Evolutionary conservation across 371 early-diverging fungal genomes (phyloP), one percentile per base, ranked within the genome.

Genomic region (Chytridiales sp.): DNA sequence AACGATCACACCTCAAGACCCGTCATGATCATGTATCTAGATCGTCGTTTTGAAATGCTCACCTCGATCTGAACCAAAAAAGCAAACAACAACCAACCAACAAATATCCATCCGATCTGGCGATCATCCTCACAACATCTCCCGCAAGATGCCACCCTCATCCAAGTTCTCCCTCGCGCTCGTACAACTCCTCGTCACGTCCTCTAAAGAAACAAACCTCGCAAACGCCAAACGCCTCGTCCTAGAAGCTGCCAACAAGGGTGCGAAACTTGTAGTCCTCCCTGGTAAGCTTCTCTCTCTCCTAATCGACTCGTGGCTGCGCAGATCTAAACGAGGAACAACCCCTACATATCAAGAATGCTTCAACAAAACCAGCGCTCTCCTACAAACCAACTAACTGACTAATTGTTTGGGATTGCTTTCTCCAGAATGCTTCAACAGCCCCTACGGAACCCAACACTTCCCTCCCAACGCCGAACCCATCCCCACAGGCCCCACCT

Each of bases 351-450:
- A n/a, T n/a, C n/a, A n/a, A n/a, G n/a, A n/a, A n/a, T n/a, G n/a
- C n/a, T n/a, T n/a, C n/a, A n/a, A n/a, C n/a, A n/a, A n/a, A n/a
- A n/a, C n/a, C n/a, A n/a, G n/a, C n/a, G n/a, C n/a, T n/a, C n/a
- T n/a, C n/a, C n/a, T n/a, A n/a, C n/a, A n/a, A n/a, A n/a, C n/a
- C n/a, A n/a, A n/a, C n/a, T n/a, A n/a, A n/a, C n/a, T n/a, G n/a
- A n/a, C n/a, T n/a, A n/a, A n/a, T n/a, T n/a, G n/a, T n/a, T n/a
- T n/a, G n/a, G 39, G 9, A 17, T 38, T 38, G 38, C 38, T 24
- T 41, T 49, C 36, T 8, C 66, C 83, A 87, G 92, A 97, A 81
- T 93, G 95, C 74, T 96, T 95, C 81, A 96, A 97, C 70, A 92
- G 91, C 19, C 95, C 95, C 0, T 97, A 96, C 72, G 95, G 96